These are phyloP conservation scores for Oryza brachyantha DNA, from an alignment of 176 grass and related monocot species.

Conservation along the genomic window DNA sequence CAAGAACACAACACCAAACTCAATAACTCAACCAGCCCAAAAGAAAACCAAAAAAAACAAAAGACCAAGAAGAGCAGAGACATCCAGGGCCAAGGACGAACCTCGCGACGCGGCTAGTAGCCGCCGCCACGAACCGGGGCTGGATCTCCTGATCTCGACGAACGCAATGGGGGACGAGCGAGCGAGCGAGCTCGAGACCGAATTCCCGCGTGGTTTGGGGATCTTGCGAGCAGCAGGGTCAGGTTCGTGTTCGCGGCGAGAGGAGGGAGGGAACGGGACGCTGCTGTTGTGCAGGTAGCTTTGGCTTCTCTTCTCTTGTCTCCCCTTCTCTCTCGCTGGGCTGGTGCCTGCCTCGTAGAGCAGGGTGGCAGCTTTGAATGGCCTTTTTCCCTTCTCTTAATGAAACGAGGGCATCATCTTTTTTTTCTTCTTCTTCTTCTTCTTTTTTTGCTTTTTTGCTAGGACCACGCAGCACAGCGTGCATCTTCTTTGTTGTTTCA, in stretches of 20 bases:
- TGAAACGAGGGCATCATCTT: background rate
- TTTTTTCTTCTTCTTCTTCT: no score
- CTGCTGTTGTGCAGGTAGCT: constrained; percentile 21
- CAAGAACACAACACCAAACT: background rate
- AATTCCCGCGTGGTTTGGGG: background rate
- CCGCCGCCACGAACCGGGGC: background rate
- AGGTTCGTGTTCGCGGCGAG: background rate
- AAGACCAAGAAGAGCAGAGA: background rate
- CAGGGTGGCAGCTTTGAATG: constrained; percentile 48
- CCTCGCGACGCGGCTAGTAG: constrained; percentile 6
- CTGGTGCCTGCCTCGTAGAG: constrained; percentile 1
- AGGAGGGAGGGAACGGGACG: background rate
- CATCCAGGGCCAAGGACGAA: background rate
- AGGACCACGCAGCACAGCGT: constrained; percentile 34
- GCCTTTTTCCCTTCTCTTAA: background rate
- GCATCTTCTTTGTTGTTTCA: constrained; percentile 17
- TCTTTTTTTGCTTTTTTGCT: no score
- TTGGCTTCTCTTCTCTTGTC: background rate
- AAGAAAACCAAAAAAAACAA: background rate
- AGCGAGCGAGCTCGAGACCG: no score
- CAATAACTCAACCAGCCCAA: no score
- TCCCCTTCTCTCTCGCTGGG: background rate
- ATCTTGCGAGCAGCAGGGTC: background rate
- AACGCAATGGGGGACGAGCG: constrained; percentile 20
- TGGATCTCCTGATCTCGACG: background rate